phyloP scores from a whole-genome alignment of 2,329 filamentous ascomycete genomes.

The Colletotrichum caudatum region DNA sequence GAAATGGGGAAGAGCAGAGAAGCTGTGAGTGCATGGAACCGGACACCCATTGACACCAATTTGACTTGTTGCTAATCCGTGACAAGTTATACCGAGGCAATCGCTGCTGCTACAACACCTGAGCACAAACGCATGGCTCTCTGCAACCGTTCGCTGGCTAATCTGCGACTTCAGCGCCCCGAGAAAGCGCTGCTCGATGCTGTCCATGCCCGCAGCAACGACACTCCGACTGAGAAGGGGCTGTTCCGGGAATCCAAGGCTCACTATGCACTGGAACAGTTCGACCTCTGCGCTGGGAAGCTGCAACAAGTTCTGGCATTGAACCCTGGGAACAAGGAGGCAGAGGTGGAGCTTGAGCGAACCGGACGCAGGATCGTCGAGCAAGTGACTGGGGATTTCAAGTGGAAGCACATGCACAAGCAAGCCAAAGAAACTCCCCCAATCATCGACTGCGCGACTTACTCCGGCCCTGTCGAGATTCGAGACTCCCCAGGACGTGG shows the following conservation, averaged over 20 bases:
- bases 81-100: constrained; percentile 53
- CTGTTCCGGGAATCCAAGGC: constrained; percentile 59
- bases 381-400: constrained; percentile 54
- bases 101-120: constrained; percentile 48
- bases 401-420: constrained; percentile 52
- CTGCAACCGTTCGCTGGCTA: constrained; percentile 53
- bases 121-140: constrained; percentile 52
- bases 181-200: constrained; percentile 51
- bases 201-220: constrained; percentile 29
- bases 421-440: constrained; percentile 54
- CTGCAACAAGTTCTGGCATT: constrained; percentile 49
- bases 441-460: constrained; percentile 62
- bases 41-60: too few relatives aligned
- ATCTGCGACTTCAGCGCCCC: constrained; percentile 48
- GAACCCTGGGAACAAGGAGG: constrained; percentile 52
- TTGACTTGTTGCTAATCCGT: constrained; percentile 25
- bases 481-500: constrained; percentile 56
- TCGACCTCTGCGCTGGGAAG: constrained; percentile 50
- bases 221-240: constrained; percentile 54
- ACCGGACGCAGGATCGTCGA: constrained; percentile 52
- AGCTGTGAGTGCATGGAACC: constrained; percentile 47
- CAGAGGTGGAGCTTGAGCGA: constrained; percentile 48
- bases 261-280: constrained; percentile 57
- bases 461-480: constrained; percentile 55
- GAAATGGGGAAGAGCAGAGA: constrained; percentile 48